Percentiles rank a stretch among this genome's conserved stretches.
Conservation (phyloP, 2,329 filamentous ascomycete genomes). For the Colletotrichum aenigma region DNA sequence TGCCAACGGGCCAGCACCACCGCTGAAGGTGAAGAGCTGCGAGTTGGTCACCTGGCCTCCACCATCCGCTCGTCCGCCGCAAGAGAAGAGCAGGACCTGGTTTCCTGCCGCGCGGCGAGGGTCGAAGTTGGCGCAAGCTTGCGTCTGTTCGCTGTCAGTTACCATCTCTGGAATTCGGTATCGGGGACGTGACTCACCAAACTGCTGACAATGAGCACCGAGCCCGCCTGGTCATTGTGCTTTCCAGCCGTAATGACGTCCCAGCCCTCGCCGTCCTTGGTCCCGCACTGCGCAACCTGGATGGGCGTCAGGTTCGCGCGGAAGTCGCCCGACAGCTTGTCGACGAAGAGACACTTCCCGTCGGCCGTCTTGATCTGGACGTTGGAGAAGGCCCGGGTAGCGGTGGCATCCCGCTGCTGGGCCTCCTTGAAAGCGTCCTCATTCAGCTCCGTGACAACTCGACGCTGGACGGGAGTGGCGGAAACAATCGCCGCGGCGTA, state of each 20-base stretch:
- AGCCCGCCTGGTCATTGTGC: conserved; percentile 51
- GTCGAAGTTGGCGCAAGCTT: conserved; percentile 65
- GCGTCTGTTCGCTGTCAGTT: conserved; percentile 39
- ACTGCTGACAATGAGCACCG: conserved; percentile 59
- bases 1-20: conserved; percentile 42
- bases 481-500: conserved; percentile 27
- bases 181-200: conserved; percentile 35
- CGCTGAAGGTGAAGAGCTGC: conserved; percentile 54
- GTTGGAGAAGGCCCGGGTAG: conserved; percentile 47
- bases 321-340: conserved; percentile 51
- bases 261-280: conserved; percentile 48
- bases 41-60: conserved; percentile 54
- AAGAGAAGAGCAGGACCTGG: conserved; percentile 62
- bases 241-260: conserved; percentile 53
- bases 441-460: conserved; percentile 46
- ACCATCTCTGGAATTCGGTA: too few relatives aligned
- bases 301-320: conserved; percentile 52
- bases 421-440: conserved; percentile 47
- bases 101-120: conserved; percentile 52
- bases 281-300: conserved; percentile 47
- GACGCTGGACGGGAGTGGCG: conserved; percentile 31
- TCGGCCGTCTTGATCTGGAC: conserved; percentile 49
- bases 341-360: conserved; percentile 50
- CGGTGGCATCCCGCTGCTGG: conserved; percentile 47
- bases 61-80: conserved; percentile 61